Base-by-base conservation (phyloP, 495 filamentous ascomycete genomes). In the Rostrohypoxylon terebratum region DNA sequence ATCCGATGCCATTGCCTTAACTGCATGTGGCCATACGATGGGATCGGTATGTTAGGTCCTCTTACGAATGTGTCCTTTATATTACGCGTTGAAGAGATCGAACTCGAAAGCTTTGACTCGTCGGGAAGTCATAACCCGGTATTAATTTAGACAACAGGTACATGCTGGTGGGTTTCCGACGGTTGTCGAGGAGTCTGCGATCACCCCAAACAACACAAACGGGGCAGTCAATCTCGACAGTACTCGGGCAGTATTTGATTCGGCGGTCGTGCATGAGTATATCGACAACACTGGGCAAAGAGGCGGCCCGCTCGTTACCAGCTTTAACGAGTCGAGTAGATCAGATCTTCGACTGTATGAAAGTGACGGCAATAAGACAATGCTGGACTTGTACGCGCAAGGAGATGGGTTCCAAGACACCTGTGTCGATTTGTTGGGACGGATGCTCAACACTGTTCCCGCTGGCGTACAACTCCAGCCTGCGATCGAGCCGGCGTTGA, bases 21-120 rank as follows among this genome's bases (percentile, higher is more conserved):
- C 80, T 6, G 85, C 85, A 11, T 87, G 85, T 70, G 86, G 86
- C 2, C 86, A 87, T 63, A 81, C 86, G 4, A 70, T 87, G 34
- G 85, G 86, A 53, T 83, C 82, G 14, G 77, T 70, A 23, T 78
- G 73, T 67, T 9, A 36, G 40, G 10, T 16, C 31, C 16, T 20
- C 42, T 31, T 4, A 8, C n/a, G n/a, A 8, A 20, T 16, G 21
- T 13, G 36, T 1, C 13, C 38, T 16, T 33, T 50, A 4, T 13
- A 28, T 34, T 13, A 25, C 18, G 9, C 20, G 14, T 25, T 25
- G 13, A 4, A 38, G 38, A 42, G 4, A 34, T 38, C 21, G n/a
- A 18, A 20, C 16, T 7, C 4, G 14, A 11, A n/a, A 8, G n/a
- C 10, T 10, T 55, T 7, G 5, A 36, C 14, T 4, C 33, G 13